Base-by-base conservation (phyloP, 495 filamentous ascomycete species). In the Penicillium argentinense region DNA sequence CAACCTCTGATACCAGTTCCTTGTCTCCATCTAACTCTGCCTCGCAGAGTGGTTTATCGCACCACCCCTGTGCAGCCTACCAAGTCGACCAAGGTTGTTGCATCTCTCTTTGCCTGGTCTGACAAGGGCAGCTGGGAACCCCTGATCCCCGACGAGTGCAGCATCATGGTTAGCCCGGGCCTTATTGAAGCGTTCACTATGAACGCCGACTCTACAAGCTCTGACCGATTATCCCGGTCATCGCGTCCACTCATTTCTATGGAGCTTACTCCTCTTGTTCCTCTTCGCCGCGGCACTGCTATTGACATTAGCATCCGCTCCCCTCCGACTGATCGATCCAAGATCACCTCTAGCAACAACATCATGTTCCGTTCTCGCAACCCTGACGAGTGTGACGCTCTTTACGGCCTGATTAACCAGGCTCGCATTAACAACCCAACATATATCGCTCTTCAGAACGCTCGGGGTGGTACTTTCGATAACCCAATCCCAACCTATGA, bases 271-370 rank as follows among this genome's bases (percentile, higher is more conserved):
- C 93, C 93, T 0, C 69, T 93, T 9, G 91, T 96, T 11, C 85
- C 87, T 53, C 81, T 97, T 32, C 84, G 92, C 49, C 83, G 89
- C 36, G 91, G 91, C 40, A 97, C 87, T 14, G 91, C 86, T 16
- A 77, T 97, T 24, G 93, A 99, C 61, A 90, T 99, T 39, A 91
- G 92, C 38, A 89, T 99, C 55, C 83, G 88, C 33, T 96, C 91
- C 9, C 83, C 85, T 14, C 85, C 84, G 11, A 89, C 83, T 12
- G 59, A 81, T 5, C 82, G 83, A 24, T 89, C 87, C 2, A 80
- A 81, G 45, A 75, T 90, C 25, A 80, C 78, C n/a, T 75, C 81
- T 37, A 82, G 82, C 51, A 84, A 79, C 49, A 89, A 88, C 57
- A 83, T 89, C 49, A 89, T 92, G 77, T 91, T 96, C 73, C 88